Evolutionary conservation across 2,329 filamentous ascomycete species (phyloP), one percentile per base, ranked within the genome.

Genomic region (Beauveria australis): DNA sequence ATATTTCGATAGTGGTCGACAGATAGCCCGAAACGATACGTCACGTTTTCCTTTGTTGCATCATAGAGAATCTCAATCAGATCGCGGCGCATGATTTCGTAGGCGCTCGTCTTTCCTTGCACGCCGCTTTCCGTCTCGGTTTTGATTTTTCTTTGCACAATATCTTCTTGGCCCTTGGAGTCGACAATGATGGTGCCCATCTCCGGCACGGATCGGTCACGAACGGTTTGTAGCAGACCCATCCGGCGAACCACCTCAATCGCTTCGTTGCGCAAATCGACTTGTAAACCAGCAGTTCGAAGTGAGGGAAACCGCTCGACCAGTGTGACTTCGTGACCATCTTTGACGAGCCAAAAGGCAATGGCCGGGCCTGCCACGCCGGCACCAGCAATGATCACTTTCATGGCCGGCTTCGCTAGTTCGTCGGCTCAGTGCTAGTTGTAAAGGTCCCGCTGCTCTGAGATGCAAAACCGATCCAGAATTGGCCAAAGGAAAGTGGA

Each of bases 21-120:
- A 1, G 69, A 68, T 18, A 69, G 69, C 10, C 66, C 69, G 55
- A 74, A 74, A 0, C 66, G 12, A 46, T 71, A 71, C 22, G 63
- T 67, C 6, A 65, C 66, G 14, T 63, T 64, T 26, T 69, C 64
- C 18, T 69, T 65, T 19, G 71, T 74, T 14, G 66, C 70, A 1
- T 80, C 73, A 66, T 79, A 79, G 3, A 85, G 66, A 1, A 85
- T 71, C 3, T 72, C 67, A 0, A 77, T 74, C n/a, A 86, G 66
- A 59, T 84, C 80, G 1, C 79, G 80, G 2, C 82, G 73, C 75
- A 85, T 79, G 54, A 86, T 80, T 70, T 86, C 83, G 63, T 75
- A 84, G 61, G 85, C 81, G 59, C 75, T 77, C 1, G 79, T 81
- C 37, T 82, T 67, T 3, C 67, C 68, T 64, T 80, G 78, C 28